Percentiles rank a stretch among this genome's conserved stretches.
phyloP scores from a whole-genome alignment of 225 moss, liverwort and hornwort species.

The Sphagnum contortum region DNA sequence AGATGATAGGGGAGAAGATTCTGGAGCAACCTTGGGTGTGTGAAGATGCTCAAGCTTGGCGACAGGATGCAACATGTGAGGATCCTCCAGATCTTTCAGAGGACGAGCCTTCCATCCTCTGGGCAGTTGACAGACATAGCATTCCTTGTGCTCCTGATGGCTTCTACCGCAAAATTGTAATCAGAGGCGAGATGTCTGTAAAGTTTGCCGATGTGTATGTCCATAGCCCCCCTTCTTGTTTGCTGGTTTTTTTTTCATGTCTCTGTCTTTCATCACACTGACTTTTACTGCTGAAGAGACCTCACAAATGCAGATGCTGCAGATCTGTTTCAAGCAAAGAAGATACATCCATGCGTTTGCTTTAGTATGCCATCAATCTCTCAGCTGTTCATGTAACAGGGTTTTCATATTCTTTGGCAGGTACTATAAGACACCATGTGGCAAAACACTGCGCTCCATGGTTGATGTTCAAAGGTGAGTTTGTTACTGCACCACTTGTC shows the following conservation, averaged over 20 bases:
- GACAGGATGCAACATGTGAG: constrained; percentile 29
- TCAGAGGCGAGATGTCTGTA: constrained; percentile 51
- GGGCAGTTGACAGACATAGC: constrained; percentile 83
- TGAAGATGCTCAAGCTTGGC: constrained; percentile 41
- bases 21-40: constrained; percentile 56
- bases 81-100: constrained; percentile 49
- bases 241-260: neutral
- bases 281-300: neutral
- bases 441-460: constrained; percentile 62
- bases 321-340: too few species aligned
- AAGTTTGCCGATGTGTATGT: constrained; percentile 76
- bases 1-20: constrained; percentile 55
- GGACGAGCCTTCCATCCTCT: constrained; percentile 42
- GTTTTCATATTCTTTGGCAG: constrained; percentile 14
- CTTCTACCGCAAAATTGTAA: constrained; percentile 57
- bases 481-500: neutral
- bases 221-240: neutral
- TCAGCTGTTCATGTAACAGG: neutral
- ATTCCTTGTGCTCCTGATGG: constrained; percentile 61
- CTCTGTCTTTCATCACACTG: neutral
- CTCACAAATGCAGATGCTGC: too few species aligned
- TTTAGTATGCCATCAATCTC: too few species aligned
- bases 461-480: constrained; percentile 61
- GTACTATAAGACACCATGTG: constrained; percentile 66
- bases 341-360: too few species aligned